Conservation (phyloP, 1,139 yeast genomes). For the Meyerozyma elateridarum region DNA sequence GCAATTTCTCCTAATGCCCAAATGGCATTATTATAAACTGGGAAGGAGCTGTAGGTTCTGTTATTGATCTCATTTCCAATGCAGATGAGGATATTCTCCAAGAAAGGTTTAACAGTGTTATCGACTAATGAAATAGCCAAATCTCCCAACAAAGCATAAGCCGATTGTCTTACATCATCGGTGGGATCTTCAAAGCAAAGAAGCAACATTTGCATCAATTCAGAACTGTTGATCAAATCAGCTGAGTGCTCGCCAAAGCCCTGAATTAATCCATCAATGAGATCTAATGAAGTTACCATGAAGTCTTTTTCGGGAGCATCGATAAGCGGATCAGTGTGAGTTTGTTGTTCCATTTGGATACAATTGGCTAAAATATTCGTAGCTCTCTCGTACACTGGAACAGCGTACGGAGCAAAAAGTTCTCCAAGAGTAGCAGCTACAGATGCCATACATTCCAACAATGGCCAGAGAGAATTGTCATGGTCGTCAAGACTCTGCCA, state of each 20-base stretch:
- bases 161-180: constrained; percentile 87
- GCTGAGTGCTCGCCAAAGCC: constrained; percentile 69
- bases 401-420: constrained; percentile 82
- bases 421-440: constrained; percentile 86
- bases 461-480: constrained; percentile 85
- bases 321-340: constrained; percentile 60
- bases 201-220: constrained; percentile 60
- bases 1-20: constrained; percentile 92
- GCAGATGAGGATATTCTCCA: constrained; percentile 55
- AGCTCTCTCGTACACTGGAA: constrained; percentile 82
- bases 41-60: constrained; percentile 45
- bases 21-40: constrained; percentile 82
- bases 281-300: constrained; percentile 80
- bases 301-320: constrained; percentile 90
- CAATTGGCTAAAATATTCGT: constrained; percentile 63
- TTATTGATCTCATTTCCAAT: constrained; percentile 65
- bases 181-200: constrained; percentile 72
- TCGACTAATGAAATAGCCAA: constrained; percentile 63
- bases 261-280: constrained; percentile 88
- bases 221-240: constrained; percentile 44
- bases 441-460: constrained; percentile 87
- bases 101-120: constrained; percentile 48
- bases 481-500: constrained; percentile 75
- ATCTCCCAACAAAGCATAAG: constrained; percentile 89
- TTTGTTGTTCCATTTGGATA: constrained; percentile 61